Percentiles rank a stretch among this genome's conserved stretches.
These are phyloP conservation scores for Termitomyces sp. DNA, from an alignment of 768 basidiomycete genomes.

Conservation along the genomic window DNA sequence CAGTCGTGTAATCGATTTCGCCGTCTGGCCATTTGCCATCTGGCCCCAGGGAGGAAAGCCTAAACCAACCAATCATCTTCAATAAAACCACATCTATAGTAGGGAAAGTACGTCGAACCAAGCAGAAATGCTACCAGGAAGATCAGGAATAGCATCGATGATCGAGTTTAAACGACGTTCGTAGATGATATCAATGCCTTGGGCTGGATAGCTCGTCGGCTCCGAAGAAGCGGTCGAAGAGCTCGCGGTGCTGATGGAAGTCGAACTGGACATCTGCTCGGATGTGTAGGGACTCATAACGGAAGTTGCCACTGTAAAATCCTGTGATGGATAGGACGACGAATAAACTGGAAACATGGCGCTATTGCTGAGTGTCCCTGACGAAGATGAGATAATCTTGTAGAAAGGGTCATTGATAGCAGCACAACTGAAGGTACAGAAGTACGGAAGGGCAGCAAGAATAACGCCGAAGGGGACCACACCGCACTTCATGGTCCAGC, in stretches of 20 bases:
- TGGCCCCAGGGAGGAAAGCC: constrained; percentile 41
- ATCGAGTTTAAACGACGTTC: constrained; percentile 36
- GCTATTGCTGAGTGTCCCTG: not conserved
- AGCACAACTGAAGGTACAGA: not conserved
- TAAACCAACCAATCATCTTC: constrained; percentile 13
- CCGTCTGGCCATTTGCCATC: constrained; percentile 50
- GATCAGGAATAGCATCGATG: constrained; percentile 28
- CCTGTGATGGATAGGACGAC: not conserved
- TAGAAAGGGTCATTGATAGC: not conserved
- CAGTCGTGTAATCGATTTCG: constrained; percentile 56
- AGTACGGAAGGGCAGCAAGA: not conserved
- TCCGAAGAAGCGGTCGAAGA: not conserved
- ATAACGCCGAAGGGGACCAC: not conserved
- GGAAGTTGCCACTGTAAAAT: not conserved
- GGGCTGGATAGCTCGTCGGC: constrained; percentile 12
- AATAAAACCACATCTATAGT: not conserved
- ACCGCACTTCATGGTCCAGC: not conserved
- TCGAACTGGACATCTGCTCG: not conserved
- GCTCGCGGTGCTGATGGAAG: not conserved
- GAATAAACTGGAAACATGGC: not conserved
- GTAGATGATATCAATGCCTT: constrained; percentile 26
- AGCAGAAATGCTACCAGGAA: constrained; percentile 14
- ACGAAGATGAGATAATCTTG: not conserved
- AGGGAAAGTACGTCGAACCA: constrained; percentile 2
- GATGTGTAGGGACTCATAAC: not conserved